Evolutionary conservation across 768 basidiomycete genomes (phyloP).

Genomic region (Boletus tylopilopsis): DNA sequence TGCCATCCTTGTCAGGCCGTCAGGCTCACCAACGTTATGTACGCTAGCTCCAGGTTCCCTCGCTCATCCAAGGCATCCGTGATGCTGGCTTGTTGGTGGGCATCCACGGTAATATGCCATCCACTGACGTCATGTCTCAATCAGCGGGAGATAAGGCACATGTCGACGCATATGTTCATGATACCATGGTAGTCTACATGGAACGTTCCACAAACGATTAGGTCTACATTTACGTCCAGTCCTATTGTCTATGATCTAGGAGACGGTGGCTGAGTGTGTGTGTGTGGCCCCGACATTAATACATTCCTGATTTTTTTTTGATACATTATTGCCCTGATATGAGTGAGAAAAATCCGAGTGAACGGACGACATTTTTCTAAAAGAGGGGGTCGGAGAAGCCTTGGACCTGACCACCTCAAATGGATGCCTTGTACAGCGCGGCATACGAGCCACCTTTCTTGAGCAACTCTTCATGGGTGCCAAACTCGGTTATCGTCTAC

Average conservation of each 20-base stretch:
- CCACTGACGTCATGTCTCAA: conserved; percentile 33
- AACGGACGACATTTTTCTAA: conserved; percentile 8
- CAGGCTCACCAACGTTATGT: conserved; percentile 11
- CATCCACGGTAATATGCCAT: conserved; percentile 62
- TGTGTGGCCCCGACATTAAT: conserved; percentile 15
- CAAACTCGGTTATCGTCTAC: conserved; percentile 74
- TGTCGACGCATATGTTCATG: conserved; percentile 66
- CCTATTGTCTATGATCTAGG: conserved; percentile 25
- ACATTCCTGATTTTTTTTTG: conserved; percentile 22
- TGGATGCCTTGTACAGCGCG: conserved; percentile 63
- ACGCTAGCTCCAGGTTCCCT: conserved; percentile 73
- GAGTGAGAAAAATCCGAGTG: conserved; percentile 9
- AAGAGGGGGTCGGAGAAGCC: background rate
- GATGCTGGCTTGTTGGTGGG: conserved; percentile 87
- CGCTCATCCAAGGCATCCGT: conserved; percentile 82
- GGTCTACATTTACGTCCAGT: conserved; percentile 22
- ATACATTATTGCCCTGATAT: conserved; percentile 25
- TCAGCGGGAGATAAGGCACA: conserved; percentile 44
- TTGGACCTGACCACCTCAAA: conserved; percentile 44
- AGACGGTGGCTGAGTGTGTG: conserved; percentile 17
- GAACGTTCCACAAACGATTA: conserved; percentile 55
- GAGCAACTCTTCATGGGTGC: conserved; percentile 67
- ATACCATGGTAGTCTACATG: conserved; percentile 64
- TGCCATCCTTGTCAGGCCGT: conserved; percentile 7
- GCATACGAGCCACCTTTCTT: conserved; percentile 60